These are phyloP conservation scores for Podospora conica DNA, from an alignment of 495 filamentous ascomycete genomes.

Conservation along the genomic window DNA sequence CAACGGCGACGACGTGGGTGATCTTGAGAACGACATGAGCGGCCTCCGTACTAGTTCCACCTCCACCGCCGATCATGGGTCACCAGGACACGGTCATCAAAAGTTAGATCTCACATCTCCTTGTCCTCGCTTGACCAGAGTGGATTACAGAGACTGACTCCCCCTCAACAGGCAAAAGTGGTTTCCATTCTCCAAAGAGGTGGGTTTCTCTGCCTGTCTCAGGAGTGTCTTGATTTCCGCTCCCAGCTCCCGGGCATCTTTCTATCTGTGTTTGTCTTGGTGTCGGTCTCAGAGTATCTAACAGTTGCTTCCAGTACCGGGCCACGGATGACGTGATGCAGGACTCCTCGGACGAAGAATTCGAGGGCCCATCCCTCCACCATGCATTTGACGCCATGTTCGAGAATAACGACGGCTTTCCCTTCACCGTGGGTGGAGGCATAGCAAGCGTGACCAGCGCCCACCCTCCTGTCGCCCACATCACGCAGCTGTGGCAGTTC, in stretches of 20 bases:
- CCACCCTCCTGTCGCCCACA: conserved; percentile 64
- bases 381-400: conserved; percentile 51
- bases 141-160: background rate
- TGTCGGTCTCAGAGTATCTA: background rate
- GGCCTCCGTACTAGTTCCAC: conserved; percentile 35
- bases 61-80: conserved; percentile 26
- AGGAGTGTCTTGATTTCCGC: background rate
- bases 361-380: conserved; percentile 47
- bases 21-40: conserved; percentile 43
- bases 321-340: conserved; percentile 36
- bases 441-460: conserved; percentile 42
- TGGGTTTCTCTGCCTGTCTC: conserved; percentile 16
- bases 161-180: conserved; percentile 26
- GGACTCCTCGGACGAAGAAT: conserved; percentile 58
- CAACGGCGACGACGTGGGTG: conserved; percentile 42
- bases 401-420: conserved; percentile 48
- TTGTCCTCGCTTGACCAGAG: background rate
- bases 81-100: conserved; percentile 25
- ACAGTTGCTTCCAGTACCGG: conserved; percentile 32
- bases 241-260: background rate
- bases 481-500: conserved; percentile 68
- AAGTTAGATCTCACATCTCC: conserved; percentile 22
- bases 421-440: conserved; percentile 50
- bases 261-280: background rate
- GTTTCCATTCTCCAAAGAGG: conserved; percentile 39